Base-by-base conservation (phyloP, 495 filamentous ascomycete species). In the Podospora didyma region DNA sequence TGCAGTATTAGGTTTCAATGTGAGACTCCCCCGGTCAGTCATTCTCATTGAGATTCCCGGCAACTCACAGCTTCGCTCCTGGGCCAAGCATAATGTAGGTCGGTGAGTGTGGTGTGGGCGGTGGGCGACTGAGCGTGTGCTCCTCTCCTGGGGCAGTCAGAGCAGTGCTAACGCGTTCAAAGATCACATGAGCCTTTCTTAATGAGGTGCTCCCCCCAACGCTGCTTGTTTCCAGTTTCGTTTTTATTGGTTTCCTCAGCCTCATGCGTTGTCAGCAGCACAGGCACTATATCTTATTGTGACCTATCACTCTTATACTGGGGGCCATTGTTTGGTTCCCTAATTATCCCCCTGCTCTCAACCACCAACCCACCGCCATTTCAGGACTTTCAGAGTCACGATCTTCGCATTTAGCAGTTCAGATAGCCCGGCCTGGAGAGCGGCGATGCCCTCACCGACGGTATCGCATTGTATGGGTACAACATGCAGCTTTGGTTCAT, bases 131-230 rank as follows among this genome's bases (percentile, higher is more conserved):
- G n/a, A n/a, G n/a, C n/a, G n/a, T n/a, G n/a, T n/a, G n/a, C n/a
- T n/a, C n/a, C n/a, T n/a, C n/a, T n/a, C n/a, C n/a, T n/a, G n/a
- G n/a, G n/a, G n/a, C n/a, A n/a, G n/a, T n/a, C n/a, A n/a, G n/a
- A n/a, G n/a, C 28, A 41, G 20, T 42, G 41, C 41, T 22, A 41
- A 56, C 53, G 35, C 23, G n/a, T n/a, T 46, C 39, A 35, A 39
- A 49, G 48, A 49, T 58, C 58, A 60, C 55, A 60, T 63, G 61
- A 60, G 61, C 31, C 53, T 24, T 34, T 20, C 10, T 19, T 48
- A 46, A 56, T 62, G 54, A 61, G 49, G 49, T 58, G 48, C 47
- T 20, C 48, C 55, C 54, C 47, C 19, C 34, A n/a, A n/a, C n/a
- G n/a, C 22, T 19, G 22, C 41, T 20, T 44, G 41, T 44, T n/a